Evolutionary conservation across 2,329 filamentous ascomycete genomes (phyloP), one percentile per base, ranked within the genome.

Genomic region (Pseudogymnoascus sp.): DNA sequence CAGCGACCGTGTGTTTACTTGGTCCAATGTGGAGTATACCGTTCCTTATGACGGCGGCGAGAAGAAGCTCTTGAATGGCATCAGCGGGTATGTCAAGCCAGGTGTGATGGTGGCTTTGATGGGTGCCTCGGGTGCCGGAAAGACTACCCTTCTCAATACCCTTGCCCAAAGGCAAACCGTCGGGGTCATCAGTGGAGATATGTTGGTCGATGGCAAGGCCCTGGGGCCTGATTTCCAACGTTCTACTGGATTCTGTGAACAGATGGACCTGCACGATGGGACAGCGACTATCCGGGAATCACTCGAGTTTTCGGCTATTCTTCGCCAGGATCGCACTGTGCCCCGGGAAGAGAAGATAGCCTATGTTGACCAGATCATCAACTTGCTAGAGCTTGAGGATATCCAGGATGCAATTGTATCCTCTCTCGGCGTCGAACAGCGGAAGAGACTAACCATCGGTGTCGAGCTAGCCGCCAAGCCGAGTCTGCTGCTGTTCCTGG

Each of bases 231-330:
- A 88, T 0, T 96, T 96, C 81, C 92, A 96, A 75, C 88, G 92
- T 18, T 71, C 70, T 18, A 67, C 70, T 0, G 92, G 92, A 45
- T 96, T 96, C 69, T 91, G 93, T 37, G 91, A 96, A 72, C 93
- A 96, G 74, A 90, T 96, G 72, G 93, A 97, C 82, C 81, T 96
- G 11, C 92, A 96, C 72, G 81, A 96, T 58, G 81, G 88, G 58
- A 95, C 91, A 68, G 80, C 87, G 0, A 96, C 93, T 1, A 92
- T 96, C 31, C 87, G 93, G 65, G 93, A 97, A 76, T 91, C 92
- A 5, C 81, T 97, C 33, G 86, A 86, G 69, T 97, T 97, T 75
- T 92, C 88, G 69, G 93, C 93, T n/a, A 75, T 93, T 5, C 87
- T 97, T 49, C 89, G 93, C 63, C 93, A 96, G 72, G 90, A 93